Conservation (phyloP, 2,329 filamentous ascomycete species). For the Exophiala spinifera region DNA sequence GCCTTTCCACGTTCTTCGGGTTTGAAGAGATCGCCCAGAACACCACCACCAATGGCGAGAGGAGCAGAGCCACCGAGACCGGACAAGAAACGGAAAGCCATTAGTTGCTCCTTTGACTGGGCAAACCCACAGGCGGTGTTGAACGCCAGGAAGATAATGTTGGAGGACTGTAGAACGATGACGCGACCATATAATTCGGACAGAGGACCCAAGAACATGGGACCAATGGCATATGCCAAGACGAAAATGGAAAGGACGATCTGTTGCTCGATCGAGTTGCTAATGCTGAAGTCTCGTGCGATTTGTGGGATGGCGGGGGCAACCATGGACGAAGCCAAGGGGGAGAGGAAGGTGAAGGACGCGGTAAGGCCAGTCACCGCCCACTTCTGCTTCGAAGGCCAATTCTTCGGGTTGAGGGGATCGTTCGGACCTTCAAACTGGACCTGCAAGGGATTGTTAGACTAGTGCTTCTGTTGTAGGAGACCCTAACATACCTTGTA, state of each 20-base stretch:
- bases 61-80: constrained; percentile 60
- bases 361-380: constrained; percentile 54
- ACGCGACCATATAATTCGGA: constrained; percentile 58
- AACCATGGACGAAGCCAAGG: constrained; percentile 62
- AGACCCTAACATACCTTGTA: constrained; percentile 44
- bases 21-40: constrained; percentile 33
- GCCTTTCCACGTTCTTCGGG: constrained; percentile 32
- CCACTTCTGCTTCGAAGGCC: constrained; percentile 58
- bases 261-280: constrained; percentile 43
- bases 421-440: constrained; percentile 55
- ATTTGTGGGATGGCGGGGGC: constrained; percentile 54
- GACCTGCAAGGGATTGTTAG: constrained; percentile 33
- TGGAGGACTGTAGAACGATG: constrained; percentile 53
- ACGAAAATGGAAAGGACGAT: constrained; percentile 57
- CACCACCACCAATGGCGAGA: constrained; percentile 50
- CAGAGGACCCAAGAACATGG: constrained; percentile 52
- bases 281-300: constrained; percentile 53
- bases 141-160: constrained; percentile 57
- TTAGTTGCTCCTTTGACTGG: constrained; percentile 52
- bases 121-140: constrained; percentile 61
- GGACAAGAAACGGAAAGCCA: constrained; percentile 58
- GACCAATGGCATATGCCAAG: constrained; percentile 54
- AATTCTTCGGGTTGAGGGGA: constrained; percentile 52
- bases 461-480: not conserved
- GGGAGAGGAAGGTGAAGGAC: constrained; percentile 60